Conservation (phyloP, 306 rosid species). For the Begonia peltatifolia region DNA sequence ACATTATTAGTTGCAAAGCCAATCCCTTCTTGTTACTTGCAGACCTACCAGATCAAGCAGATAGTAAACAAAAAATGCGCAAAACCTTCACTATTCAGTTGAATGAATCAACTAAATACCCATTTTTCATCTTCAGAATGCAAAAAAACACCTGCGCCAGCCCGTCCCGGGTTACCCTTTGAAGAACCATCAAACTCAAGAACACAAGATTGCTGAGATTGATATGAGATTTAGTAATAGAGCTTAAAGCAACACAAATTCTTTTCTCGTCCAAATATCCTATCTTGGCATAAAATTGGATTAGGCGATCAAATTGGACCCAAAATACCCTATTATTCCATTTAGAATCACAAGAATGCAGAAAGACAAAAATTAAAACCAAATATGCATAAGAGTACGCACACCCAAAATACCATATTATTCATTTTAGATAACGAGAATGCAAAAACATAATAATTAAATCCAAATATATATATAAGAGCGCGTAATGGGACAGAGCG, state of each 20-base stretch:
- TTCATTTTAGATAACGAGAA: too few relatives aligned
- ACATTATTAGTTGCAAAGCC: conserved; percentile 56
- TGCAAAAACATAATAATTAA: too few relatives aligned
- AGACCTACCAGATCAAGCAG: conserved; percentile 32
- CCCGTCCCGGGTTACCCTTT: conserved; percentile 10
- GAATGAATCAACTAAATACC: conserved; percentile 22
- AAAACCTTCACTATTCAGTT: not conserved
- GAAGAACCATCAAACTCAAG: conserved; percentile 14
- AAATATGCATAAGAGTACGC: too few relatives aligned
- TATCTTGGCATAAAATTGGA: too few relatives aligned
- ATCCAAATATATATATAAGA: too few relatives aligned
- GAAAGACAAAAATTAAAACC: too few relatives aligned
- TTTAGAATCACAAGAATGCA: too few relatives aligned
- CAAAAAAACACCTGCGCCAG: conserved; percentile 11
- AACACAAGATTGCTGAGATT: conserved; percentile 1
- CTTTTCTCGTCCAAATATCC: too few relatives aligned
- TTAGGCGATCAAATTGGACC: too few relatives aligned
- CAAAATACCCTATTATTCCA: too few relatives aligned
- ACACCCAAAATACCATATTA: too few relatives aligned
- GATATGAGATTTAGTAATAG: not conserved
- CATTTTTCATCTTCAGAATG: conserved; percentile 24
- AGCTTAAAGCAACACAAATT: too few relatives aligned
- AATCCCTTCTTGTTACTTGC: conserved; percentile 58
- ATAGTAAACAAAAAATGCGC: not conserved
- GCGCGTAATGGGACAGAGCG: not conserved